Evolutionary conservation across 2,329 filamentous ascomycete genomes (phyloP).

Genomic region (Seiridium cupressi): DNA sequence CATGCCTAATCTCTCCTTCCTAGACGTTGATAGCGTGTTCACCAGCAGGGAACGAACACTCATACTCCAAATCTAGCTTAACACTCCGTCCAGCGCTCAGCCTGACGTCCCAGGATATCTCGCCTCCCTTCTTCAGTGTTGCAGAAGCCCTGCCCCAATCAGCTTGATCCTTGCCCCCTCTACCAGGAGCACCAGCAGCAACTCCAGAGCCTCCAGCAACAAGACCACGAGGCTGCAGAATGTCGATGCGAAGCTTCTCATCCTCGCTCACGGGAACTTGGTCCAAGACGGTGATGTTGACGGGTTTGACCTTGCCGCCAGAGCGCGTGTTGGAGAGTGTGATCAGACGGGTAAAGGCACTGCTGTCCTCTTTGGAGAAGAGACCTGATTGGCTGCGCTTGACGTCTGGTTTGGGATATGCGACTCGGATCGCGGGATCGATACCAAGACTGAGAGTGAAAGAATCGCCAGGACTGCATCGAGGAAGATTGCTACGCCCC

Average conservation of each 20-base stretch:
- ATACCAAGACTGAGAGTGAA: constrained; percentile 58
- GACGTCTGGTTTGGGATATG: constrained; percentile 55
- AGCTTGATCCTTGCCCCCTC: constrained; percentile 28
- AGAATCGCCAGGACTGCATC: constrained; percentile 51
- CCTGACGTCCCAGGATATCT: constrained; percentile 57
- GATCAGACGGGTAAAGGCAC: constrained; percentile 46
- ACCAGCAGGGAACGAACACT: not conserved
- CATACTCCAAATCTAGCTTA: constrained; percentile 35
- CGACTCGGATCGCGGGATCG: constrained; percentile 54
- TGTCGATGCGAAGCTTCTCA: constrained; percentile 51
- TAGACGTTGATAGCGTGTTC: not conserved
- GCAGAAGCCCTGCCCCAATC: constrained; percentile 56
- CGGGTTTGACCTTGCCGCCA: constrained; percentile 28
- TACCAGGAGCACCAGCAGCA: constrained; percentile 29
- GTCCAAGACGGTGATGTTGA: constrained; percentile 53
- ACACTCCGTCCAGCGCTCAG: constrained; percentile 57
- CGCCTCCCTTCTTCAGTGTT: constrained; percentile 53
- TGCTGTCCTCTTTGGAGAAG: constrained; percentile 52
- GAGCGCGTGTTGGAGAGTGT: constrained; percentile 50
- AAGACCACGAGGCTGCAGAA: constrained; percentile 49
- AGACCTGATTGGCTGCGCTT: constrained; percentile 49
- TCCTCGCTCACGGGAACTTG: constrained; percentile 63
- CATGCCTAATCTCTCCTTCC: not conserved
- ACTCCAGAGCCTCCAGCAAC: constrained; percentile 35
- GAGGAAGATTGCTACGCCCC: constrained; percentile 53